Percentiles rank a stretch among this genome's conserved stretches.
Conservation (phyloP, 495 filamentous ascomycete species). For the Cladorrhinum samala region DNA sequence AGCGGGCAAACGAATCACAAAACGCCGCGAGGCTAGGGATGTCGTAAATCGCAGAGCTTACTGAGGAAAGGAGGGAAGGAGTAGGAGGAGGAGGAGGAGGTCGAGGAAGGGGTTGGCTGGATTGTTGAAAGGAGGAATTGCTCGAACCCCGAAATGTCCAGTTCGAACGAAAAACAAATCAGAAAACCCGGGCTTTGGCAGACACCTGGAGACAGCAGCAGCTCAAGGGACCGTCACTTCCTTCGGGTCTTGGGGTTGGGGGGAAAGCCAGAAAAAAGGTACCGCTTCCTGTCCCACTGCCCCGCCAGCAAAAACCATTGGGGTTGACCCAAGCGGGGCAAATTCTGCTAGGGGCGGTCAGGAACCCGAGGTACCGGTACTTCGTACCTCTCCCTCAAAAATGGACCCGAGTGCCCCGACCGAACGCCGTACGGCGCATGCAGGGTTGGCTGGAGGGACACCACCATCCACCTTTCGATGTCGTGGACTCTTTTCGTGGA, state of each 20-base stretch:
- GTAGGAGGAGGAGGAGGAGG: background rate
- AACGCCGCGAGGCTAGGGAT: background rate
- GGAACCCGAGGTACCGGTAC: conserved; percentile 28
- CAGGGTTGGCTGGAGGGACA: background rate
- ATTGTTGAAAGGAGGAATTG: conserved; percentile 8
- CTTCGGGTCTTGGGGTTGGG: conserved; percentile 13
- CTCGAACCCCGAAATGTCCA: conserved; percentile 2
- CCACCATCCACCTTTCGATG: background rate
- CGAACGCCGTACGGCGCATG: background rate
- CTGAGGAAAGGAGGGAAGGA: background rate
- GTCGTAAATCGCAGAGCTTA: too few relatives aligned
- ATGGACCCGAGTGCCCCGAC: background rate
- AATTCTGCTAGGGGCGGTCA: conserved; percentile 24
- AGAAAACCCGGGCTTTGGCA: conserved; percentile 5
- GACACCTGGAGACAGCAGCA: conserved; percentile 9
- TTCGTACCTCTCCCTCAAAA: background rate
- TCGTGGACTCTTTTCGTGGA: background rate
- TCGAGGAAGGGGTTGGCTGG: background rate
- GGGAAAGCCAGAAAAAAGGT: conserved; percentile 22
- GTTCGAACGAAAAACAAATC: background rate
- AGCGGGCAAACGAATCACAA: background rate
- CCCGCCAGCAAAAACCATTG: conserved; percentile 26
- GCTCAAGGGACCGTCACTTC: conserved; percentile 10
- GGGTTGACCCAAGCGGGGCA: conserved; percentile 28
- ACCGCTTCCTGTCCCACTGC: conserved; percentile 7